A percentile compares a stretch with the other conserved stretches of the same genome.
Evolutionary conservation across 1,284 basidiomycete genomes (phyloP).

Genomic region (Phylloboletellus chloephorus): DNA sequence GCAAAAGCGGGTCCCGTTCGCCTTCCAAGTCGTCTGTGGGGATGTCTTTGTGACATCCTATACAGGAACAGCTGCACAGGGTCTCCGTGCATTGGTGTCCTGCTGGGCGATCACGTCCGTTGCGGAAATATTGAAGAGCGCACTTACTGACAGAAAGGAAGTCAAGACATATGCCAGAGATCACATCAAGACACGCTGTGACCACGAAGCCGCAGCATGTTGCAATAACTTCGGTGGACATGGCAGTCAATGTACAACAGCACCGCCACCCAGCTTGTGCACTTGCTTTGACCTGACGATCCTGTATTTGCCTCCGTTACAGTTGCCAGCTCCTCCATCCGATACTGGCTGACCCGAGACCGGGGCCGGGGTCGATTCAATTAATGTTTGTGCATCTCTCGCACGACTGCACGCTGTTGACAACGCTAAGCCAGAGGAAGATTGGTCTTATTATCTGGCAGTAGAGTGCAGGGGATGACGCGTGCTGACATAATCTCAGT

Average conservation of each 20-base stretch:
- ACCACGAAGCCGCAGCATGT: conserved; percentile 19
- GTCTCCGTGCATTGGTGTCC: conserved; percentile 25
- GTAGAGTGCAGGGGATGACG: no score
- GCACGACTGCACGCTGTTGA: no score
- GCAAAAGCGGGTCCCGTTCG: conserved; percentile 24
- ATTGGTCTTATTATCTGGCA: no score
- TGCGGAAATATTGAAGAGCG: no score
- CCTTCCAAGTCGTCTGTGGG: conserved; percentile 6
- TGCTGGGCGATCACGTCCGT: neutral
- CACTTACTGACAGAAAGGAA: conserved; percentile 19
- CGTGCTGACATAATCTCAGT: conserved; percentile 19
- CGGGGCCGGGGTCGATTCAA: no score
- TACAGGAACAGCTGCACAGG: conserved; percentile 23
- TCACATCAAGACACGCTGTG: conserved; percentile 23
- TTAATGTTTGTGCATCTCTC: no score
- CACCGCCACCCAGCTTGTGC: neutral
- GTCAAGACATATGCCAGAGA: conserved; percentile 25
- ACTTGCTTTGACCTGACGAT: no score
- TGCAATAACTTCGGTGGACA: conserved; percentile 21
- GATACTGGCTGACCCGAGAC: no score
- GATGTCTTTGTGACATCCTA: neutral
- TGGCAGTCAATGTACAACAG: neutral
- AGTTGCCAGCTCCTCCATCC: no score
- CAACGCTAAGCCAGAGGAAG: no score
- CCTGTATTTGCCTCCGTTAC: no score